Base-by-base conservation (phyloP, 768 basidiomycete genomes). In the Pleurotus platypus region DNA sequence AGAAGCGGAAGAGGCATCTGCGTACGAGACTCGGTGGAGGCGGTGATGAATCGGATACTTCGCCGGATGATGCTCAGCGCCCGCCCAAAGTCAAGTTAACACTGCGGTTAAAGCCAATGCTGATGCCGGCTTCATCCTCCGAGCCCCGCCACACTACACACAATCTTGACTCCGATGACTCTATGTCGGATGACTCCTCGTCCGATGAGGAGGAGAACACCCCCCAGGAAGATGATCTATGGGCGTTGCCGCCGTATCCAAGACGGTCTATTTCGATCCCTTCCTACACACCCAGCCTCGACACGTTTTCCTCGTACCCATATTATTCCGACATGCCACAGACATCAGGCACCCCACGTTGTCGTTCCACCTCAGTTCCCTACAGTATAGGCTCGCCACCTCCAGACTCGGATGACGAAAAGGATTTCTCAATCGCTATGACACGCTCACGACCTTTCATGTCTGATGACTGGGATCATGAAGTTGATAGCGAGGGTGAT, bases 1-100 rank as follows among this genome's bases (percentile, higher is more conserved):
- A 73, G 64, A 79, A 83, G 66, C 72, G 80, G 55, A 80, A 78
- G 64, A 67, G 70, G 35, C 69, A 74, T 0, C 66, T 77, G 24
- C 67, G 78, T 46, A 42, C 15, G 7, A 54, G 51, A 26, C 46
- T 47, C 16, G 39, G 43, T 8, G 27, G 54, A 54, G 72, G 72
- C 45, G 68, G 35, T 20, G 58, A 64, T 35, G 73, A 70, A 12
- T 72, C 72, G 8, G 73, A 71, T n/a, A 71, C 72, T 16, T 70
- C 70, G 30, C 64, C 67, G 39, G 77, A 79, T 39, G 68, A 68
- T 26, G 74, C 75, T 43, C 61, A 63, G 51, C 76, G 79, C 5
- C 83, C 82, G 0, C 81, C 83, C 18, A 90, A 89, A 65, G 82
- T 89, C 64, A 89, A 87, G 65, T 77, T 90, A 30, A 86, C 83